These are phyloP conservation scores for Leccinum subgranulosum DNA, from an alignment of 768 basidiomycete genomes.

Conservation along the genomic window DNA sequence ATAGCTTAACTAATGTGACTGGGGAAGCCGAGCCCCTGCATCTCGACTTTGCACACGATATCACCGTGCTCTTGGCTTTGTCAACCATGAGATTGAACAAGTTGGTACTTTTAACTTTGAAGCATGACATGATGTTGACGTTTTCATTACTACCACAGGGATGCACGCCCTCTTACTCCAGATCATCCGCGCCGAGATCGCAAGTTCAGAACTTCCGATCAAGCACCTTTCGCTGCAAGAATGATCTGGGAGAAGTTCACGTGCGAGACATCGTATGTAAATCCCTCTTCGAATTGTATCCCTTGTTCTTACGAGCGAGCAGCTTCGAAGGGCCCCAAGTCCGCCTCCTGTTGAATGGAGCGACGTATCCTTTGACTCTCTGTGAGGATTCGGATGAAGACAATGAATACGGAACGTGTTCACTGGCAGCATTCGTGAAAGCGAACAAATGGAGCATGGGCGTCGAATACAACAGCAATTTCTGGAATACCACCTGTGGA, in stretches of 20 bases:
- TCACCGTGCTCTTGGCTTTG: slow-evolving; percentile 36
- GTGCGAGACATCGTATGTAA: slow-evolving; percentile 33
- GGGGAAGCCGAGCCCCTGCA: slow-evolving; percentile 30
- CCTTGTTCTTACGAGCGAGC: neutral
- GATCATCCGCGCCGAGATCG: slow-evolving; percentile 24
- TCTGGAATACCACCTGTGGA: slow-evolving; percentile 37
- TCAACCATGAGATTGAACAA: slow-evolving; percentile 37
- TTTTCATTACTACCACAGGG: slow-evolving; percentile 22
- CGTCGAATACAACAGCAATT: slow-evolving; percentile 28
- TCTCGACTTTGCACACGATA: slow-evolving; percentile 43
- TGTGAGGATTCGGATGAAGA: slow-evolving; percentile 31
- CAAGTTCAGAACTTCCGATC: slow-evolving; percentile 35
- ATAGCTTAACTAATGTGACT: slow-evolving; percentile 34
- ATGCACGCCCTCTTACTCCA: slow-evolving; percentile 29
- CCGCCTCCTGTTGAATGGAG: slow-evolving; percentile 39
- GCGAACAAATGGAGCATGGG: slow-evolving; percentile 24
- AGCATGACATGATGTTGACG: neutral
- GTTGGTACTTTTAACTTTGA: slow-evolving; percentile 15
- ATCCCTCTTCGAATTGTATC: neutral
- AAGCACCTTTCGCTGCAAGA: slow-evolving; percentile 40
- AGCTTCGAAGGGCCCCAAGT: slow-evolving; percentile 37
- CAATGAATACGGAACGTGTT: slow-evolving; percentile 36
- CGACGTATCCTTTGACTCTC: slow-evolving; percentile 35
- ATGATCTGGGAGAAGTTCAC: slow-evolving; percentile 45
- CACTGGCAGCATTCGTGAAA: slow-evolving; percentile 32